A percentile compares a stretch with the other conserved stretches of the same genome.
Conservation (phyloP, 2,329 filamentous ascomycete genomes). For the Xylariales sp. region DNA sequence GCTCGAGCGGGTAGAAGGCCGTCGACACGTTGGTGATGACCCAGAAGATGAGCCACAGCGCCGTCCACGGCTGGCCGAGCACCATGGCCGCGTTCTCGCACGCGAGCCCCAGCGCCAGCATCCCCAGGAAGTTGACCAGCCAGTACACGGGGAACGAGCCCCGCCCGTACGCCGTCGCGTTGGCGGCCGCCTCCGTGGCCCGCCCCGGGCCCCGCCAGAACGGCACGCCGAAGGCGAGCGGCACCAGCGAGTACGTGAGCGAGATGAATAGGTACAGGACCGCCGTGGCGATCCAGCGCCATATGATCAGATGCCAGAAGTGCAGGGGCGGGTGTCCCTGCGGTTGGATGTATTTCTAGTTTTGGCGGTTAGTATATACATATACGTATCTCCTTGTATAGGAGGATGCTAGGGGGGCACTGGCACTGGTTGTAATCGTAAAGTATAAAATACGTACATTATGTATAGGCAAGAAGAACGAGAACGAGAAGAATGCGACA, state of each 20-base stretch:
- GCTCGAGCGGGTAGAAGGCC: conserved; percentile 68
- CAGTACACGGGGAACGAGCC: conserved; percentile 68
- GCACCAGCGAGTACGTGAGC: conserved; percentile 72
- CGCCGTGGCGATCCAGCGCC: conserved; percentile 67
- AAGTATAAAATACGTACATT: conserved; percentile 49
- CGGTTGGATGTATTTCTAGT: conserved; percentile 62
- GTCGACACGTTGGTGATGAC: conserved; percentile 73
- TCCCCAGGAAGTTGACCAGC: conserved; percentile 72
- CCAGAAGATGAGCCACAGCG: conserved; percentile 75
- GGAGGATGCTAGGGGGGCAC: not conserved
- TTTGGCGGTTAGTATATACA: not conserved
- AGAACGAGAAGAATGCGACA: conserved; percentile 73
- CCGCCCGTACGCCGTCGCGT: conserved; percentile 23
- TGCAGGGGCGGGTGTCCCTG: conserved; percentile 68
- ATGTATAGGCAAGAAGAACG: conserved; percentile 73
- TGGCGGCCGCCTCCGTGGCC: conserved; percentile 5
- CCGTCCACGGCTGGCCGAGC: conserved; percentile 68
- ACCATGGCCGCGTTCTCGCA: conserved; percentile 75
- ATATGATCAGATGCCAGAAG: conserved; percentile 67
- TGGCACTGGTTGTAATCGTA: too few species aligned
- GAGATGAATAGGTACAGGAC: conserved; percentile 70
- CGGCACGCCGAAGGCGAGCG: conserved; percentile 71
- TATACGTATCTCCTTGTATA: not conserved
- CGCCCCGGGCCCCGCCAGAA: conserved; percentile 61
- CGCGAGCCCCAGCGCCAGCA: conserved; percentile 71